Evolutionary conservation across 2,329 filamentous ascomycete species (phyloP), one percentile per base, ranked within the genome.

Genomic region (Lasiodiplodia gonubiensis): DNA sequence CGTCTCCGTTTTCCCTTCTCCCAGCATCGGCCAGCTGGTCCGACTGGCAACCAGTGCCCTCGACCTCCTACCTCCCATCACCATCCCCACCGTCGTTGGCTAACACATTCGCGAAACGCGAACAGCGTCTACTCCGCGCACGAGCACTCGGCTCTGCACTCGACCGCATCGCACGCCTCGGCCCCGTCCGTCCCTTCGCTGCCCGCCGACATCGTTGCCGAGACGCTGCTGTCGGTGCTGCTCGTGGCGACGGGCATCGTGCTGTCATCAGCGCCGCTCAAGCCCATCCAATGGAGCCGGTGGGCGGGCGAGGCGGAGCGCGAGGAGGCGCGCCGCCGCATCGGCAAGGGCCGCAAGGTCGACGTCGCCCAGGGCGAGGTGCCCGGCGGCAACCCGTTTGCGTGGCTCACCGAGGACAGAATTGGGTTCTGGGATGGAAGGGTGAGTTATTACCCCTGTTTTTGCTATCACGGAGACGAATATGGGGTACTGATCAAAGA

Each of bases 71-170:
- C 21, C 61, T 46, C 7, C 49, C 18, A 39, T 23, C 51, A 37
- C 51, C 21, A 25, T 33, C 49, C 33, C 42, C 23, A 14, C 18
- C 27, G 11, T 11, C 18, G 3, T 5, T 42, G 25, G 16, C 64
- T 60, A 61, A 68, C 46, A 12, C 39, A 1, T 33, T 30, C 55
- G 53, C 61, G 66, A 42, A 21, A 55, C 35, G 3, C 1, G 39
- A 65, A 46, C 77, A 99, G 95, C 70, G 96, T 94, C 81, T 99
- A 98, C 81, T 99, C 95, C 63, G 93, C 94, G 55, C 92, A 97
- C 80, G 95, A 99, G 82, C 92, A 97, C 81, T 91, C 92, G 7
- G 85, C 89, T 25, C 86, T 97, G 60, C 88, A 89, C 84, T 4
- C 78, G 63, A 75, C 80, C 46, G 49, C 21, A 4, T 82, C 30